A percentile compares a stretch with the other conserved stretches of the same genome.
phyloP scores from a whole-genome alignment of 1,139 yeast genomes.

The Debaryomyces psychrophilus region DNA sequence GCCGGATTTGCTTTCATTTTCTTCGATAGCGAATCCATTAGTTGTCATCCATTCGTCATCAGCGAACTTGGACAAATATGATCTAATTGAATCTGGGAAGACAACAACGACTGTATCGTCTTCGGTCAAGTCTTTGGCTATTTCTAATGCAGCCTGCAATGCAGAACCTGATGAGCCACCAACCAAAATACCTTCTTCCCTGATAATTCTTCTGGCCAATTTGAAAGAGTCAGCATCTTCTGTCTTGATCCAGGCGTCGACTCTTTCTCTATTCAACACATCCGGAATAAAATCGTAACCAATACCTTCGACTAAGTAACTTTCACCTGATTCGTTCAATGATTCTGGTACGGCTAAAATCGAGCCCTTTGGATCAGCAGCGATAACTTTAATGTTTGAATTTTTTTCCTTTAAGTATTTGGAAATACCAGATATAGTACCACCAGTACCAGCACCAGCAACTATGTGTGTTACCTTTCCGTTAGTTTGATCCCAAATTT shows the following conservation, averaged over 20 bases:
- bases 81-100: slow-evolving; percentile 86
- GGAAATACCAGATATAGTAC: slow-evolving; percentile 79
- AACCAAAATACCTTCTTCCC: slow-evolving; percentile 84
- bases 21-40: slow-evolving; percentile 67
- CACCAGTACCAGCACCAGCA: slow-evolving; percentile 94
- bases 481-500: slow-evolving; percentile 80
- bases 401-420: slow-evolving; percentile 75
- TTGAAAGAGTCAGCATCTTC: slow-evolving; percentile 81
- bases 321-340: slow-evolving; percentile 61
- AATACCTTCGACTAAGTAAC: slow-evolving; percentile 87
- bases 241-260: slow-evolving; percentile 85
- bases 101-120: slow-evolving; percentile 79
- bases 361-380: slow-evolving; percentile 89
- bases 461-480: slow-evolving; percentile 76
- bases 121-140: slow-evolving; percentile 70
- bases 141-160: slow-evolving; percentile 76
- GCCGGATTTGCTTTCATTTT: slow-evolving; percentile 38
- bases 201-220: slow-evolving; percentile 79
- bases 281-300: slow-evolving; percentile 91
- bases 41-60: slow-evolving; percentile 92
- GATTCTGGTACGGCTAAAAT: slow-evolving; percentile 80
- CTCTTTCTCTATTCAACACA: slow-evolving; percentile 65
- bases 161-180: slow-evolving; percentile 92
- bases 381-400: slow-evolving; percentile 62
- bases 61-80: slow-evolving; percentile 84